Base-by-base conservation (phyloP, 805 yeast species). In the Wickerhamiella galacta region DNA sequence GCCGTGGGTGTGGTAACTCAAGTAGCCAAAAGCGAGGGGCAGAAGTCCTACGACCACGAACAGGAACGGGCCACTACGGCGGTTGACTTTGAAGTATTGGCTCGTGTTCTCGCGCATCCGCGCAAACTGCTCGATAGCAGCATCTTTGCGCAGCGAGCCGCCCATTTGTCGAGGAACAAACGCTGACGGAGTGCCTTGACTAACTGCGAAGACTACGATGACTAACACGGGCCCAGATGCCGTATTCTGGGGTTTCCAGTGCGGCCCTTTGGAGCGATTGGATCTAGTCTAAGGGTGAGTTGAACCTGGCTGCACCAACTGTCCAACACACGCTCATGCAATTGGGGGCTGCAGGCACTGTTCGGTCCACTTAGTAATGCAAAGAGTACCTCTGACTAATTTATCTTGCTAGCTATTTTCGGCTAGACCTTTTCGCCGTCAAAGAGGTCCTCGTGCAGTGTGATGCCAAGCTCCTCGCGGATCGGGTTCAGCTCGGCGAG, bases 401-500 rank as follows among this genome's bases (percentile, higher is more conserved):
- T n/a, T n/a, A n/a, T n/a, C n/a, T n/a, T n/a, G n/a, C n/a, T n/a
- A n/a, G n/a, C n/a, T n/a, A n/a, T n/a, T n/a, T n/a, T n/a, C n/a
- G n/a, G n/a, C n/a, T n/a, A n/a, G 8, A n/a, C 25, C 28, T 39
- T 28, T 35, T 44, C 44, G 37, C 36, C 38, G 32, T 41, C 42
- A 61, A 70, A 83, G 52, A 85, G 68, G 49, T 80, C 93, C 64
- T 85, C 95, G 66, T 80, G 80, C 57, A 85, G 71, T 47, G 87
- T 87, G 56, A 85, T 68, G 47, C 95, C 96, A 51, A 90, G 71
- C 59, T 85, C 93, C 57, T 76, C 68, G 67, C 95, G 82, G 45
- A 81, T 70, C 40, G 72, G 90, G 64, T 80, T 80, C 56, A 90
- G 73, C 61, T 87, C 98, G 40, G 80, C 93, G 48, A 90, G 74